Evolutionary conservation across 2,329 filamentous ascomycete genomes (phyloP).

Genomic region (Fusarium sp.): DNA sequence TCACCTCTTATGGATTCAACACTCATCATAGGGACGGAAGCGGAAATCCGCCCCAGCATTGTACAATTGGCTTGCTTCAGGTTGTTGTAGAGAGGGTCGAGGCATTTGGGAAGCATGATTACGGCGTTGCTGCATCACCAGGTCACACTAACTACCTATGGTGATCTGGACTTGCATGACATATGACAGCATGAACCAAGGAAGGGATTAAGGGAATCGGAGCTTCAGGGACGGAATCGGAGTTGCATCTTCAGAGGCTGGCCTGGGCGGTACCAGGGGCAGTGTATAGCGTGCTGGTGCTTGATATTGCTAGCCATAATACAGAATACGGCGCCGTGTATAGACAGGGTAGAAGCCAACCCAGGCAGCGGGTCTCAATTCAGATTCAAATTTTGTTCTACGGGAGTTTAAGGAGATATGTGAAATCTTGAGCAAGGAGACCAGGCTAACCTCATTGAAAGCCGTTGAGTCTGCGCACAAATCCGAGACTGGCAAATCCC

Average conservation of each 20-base stretch:
- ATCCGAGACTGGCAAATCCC: constrained; percentile 26
- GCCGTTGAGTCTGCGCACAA: constrained; percentile 26
- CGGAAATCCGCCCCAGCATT: constrained; percentile 46
- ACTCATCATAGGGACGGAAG: constrained; percentile 39
- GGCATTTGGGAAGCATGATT: constrained; percentile 51
- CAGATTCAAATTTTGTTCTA: constrained; percentile 14
- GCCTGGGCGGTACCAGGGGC: constrained; percentile 33
- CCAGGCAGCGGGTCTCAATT: constrained; percentile 24
- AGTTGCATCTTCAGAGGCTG: constrained; percentile 44
- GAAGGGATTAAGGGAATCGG: constrained; percentile 42
- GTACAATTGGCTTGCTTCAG: constrained; percentile 47
- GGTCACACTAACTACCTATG: constrained; percentile 40
- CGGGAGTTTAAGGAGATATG: not conserved
- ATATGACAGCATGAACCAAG: constrained; percentile 44
- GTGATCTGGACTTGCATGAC: constrained; percentile 46
- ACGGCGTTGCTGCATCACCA: constrained; percentile 52
- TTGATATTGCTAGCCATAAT: constrained; percentile 41
- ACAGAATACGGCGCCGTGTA: constrained; percentile 31
- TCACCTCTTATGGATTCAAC: constrained; percentile 34
- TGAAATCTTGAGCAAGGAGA: not conserved
- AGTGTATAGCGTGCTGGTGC: constrained; percentile 32
- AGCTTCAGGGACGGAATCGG: constrained; percentile 40
- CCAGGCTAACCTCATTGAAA: constrained; percentile 5
- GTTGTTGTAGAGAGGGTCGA: constrained; percentile 49
- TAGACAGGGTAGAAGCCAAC: constrained; percentile 40